Percentiles rank a stretch among this genome's conserved stretches.
Conservation (phyloP, 768 basidiomycete species). For the Mycena rosella region DNA sequence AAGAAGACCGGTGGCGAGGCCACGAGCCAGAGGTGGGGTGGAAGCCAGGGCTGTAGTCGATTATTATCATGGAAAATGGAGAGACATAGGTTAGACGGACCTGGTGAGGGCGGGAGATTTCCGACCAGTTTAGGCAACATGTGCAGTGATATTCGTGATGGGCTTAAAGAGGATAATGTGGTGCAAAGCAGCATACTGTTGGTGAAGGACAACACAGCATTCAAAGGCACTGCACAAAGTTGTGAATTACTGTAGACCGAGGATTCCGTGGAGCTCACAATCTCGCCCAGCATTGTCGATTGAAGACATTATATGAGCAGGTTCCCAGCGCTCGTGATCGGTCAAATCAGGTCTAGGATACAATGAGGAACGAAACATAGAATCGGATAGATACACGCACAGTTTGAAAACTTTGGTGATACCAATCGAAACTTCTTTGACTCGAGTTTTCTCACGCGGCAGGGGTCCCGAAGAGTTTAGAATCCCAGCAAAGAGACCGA, state of each 20-base stretch:
- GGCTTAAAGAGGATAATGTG: constrained; percentile 58
- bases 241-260: constrained; percentile 16
- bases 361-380: constrained; percentile 1
- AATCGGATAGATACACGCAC: constrained; percentile 51
- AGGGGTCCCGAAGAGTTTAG: constrained; percentile 60
- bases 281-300: constrained; percentile 60
- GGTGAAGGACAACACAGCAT: constrained; percentile 67
- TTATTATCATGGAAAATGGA: constrained; percentile 32
- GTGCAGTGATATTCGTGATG: constrained; percentile 57
- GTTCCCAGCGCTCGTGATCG: constrained; percentile 65
- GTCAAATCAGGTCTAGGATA: constrained; percentile 63
- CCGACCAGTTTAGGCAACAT: constrained; percentile 53
- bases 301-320: constrained; percentile 59
- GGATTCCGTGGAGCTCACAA: constrained; percentile 52
- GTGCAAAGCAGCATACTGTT: constrained; percentile 67
- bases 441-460: constrained; percentile 44
- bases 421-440: constrained; percentile 61
- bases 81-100: constrained; percentile 36
- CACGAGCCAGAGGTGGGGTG: background rate
- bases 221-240: constrained; percentile 66
- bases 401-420: constrained; percentile 63
- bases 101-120: constrained; percentile 8
- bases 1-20: constrained; percentile 54
- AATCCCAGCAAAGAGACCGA: constrained; percentile 60
- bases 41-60: background rate